A percentile compares a stretch with the other conserved stretches of the same genome.
phyloP scores from a whole-genome alignment of 306 rosid genomes.

The Carpinus viminea region DNA sequence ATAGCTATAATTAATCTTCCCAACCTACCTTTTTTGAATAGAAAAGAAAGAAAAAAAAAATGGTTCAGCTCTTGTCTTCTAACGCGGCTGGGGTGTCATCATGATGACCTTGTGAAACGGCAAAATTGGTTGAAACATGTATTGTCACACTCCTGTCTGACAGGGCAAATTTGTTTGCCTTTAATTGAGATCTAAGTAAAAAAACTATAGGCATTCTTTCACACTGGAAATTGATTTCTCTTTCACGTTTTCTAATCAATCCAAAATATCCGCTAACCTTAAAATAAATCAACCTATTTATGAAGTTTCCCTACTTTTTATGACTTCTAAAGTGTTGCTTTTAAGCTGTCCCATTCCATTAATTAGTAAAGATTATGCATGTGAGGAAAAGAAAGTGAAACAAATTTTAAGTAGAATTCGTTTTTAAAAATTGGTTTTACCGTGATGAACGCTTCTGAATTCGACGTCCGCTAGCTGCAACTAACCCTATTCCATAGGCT shows the following conservation, averaged over 20 bases:
- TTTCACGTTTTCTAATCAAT: not conserved
- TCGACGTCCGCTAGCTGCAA: no score
- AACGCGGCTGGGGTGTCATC: not conserved
- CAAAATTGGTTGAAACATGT: not conserved
- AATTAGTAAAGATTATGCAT: not conserved
- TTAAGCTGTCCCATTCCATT: slow-evolving; percentile 27
- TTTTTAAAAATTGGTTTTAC: no score
- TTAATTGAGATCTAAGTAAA: no score
- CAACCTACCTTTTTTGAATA: no score
- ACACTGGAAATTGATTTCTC: not conserved
- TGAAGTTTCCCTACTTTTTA: not conserved
- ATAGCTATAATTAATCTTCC: no score
- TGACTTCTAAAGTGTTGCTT: slow-evolving; percentile 14
- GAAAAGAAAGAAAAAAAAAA: no score
- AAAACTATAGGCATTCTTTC: no score
- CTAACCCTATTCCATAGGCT: no score
- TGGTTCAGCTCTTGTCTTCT: not conserved
- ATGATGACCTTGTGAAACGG: not conserved
- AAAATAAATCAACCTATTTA: not conserved
- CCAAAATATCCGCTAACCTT: slow-evolving; percentile 17
- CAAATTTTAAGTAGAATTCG: no score
- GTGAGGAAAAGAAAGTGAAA: no score
- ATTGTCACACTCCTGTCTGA: not conserved
- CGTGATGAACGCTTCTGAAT: no score
- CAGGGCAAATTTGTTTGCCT: not conserved